phyloP scores from a whole-genome alignment of 2,329 filamentous ascomycete species.

The Xylaria sp. region DNA sequence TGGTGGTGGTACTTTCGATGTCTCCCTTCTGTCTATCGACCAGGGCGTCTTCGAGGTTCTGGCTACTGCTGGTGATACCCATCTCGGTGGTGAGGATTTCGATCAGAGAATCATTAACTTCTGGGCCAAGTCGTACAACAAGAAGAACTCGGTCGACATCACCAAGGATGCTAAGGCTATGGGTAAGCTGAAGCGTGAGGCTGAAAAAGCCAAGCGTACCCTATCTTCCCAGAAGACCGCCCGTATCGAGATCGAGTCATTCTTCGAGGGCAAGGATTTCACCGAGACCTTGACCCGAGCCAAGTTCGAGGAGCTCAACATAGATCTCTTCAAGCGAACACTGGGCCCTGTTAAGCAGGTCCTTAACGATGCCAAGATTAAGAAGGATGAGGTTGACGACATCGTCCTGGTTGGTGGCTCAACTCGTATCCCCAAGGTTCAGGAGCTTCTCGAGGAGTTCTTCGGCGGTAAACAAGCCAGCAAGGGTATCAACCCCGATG shows the following conservation, averaged over 20 bases:
- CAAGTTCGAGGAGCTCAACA: conserved; percentile 99
- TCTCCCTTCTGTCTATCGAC: conserved; percentile 90
- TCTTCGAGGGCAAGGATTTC: conserved; percentile 97
- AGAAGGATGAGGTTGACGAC: conserved; percentile 94
- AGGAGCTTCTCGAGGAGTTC: conserved; percentile 93
- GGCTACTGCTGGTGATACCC: conserved; percentile 95
- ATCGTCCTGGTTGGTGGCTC: conserved; percentile 98
- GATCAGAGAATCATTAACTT: conserved; percentile 97
- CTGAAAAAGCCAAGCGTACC: conserved; percentile 99
- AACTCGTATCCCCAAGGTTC: conserved; percentile 98
- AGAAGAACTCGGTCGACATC: conserved; percentile 93
- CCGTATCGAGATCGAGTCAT: conserved; percentile 95
- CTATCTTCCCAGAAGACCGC: conserved; percentile 94
- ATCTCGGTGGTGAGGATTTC: conserved; percentile 98
- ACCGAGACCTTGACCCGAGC: conserved; percentile 97
- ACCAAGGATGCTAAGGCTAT: conserved; percentile 96
- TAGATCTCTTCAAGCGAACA: conserved; percentile 99
- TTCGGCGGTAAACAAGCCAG: conserved; percentile 95
- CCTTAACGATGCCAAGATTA: conserved; percentile 96
- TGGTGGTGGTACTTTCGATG: conserved; percentile 94
- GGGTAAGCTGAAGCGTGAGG: conserved; percentile 99
- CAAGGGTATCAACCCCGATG: conserved; percentile 99
- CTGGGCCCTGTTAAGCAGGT: conserved; percentile 99
- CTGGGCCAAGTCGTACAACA: conserved; percentile 98
- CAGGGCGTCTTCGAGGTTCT: conserved; percentile 94